Evolutionary conservation across 257 asterid genomes (phyloP).

Genomic region (Paulownia fortunei): DNA sequence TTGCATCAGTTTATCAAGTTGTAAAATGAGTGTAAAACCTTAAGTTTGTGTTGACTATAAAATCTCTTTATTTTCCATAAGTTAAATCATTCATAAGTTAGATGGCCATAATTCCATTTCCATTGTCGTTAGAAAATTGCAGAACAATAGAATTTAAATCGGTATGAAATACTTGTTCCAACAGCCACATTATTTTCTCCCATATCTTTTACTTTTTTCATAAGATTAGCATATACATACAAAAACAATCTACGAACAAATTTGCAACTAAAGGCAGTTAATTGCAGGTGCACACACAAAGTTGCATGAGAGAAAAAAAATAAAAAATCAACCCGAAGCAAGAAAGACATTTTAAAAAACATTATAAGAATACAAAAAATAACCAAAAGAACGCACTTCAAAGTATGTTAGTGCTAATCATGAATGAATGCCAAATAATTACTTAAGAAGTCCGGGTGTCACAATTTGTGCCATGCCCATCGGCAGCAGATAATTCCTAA

Average conservation of each 20-base stretch:
- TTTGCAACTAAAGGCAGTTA: background rate
- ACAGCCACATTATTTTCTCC: slow-evolving; percentile 50
- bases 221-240: background rate
- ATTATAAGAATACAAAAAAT: background rate
- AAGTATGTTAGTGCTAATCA: background rate
- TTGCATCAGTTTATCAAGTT: background rate
- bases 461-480: slow-evolving; percentile 83
- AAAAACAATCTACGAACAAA: background rate
- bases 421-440: slow-evolving; percentile 27
- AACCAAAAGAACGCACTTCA: background rate
- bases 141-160: background rate
- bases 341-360: background rate
- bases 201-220: slow-evolving; percentile 36
- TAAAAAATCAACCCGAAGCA: background rate
- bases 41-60: background rate
- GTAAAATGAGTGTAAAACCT: slow-evolving; percentile 3
- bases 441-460: slow-evolving; percentile 78
- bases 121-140: background rate
- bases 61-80: background rate
- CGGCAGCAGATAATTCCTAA: slow-evolving; percentile 77
- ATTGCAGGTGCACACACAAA: background rate
- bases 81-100: background rate
- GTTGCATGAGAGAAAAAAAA: too few relatives aligned
- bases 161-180: background rate
- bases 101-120: background rate